A percentile compares a stretch with the other conserved stretches of the same genome.
These are phyloP conservation scores for Persicaria tinctoria DNA, from an alignment of 148 eudicot genomes.

Conservation along the genomic window DNA sequence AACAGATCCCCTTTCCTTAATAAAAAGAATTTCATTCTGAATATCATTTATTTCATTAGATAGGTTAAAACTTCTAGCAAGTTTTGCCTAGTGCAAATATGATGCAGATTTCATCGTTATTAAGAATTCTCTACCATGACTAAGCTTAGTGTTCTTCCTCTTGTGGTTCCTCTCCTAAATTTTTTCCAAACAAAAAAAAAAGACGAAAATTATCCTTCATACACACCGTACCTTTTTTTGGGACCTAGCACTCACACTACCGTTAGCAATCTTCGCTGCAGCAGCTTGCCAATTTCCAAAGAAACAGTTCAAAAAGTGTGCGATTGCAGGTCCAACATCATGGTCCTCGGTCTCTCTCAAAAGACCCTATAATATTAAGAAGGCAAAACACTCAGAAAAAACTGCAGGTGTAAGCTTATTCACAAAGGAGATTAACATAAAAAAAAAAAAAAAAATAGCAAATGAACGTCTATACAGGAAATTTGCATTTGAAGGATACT, in stretches of 20 bases:
- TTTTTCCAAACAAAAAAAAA: too few relatives aligned
- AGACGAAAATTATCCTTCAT: not conserved
- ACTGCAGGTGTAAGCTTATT: not conserved
- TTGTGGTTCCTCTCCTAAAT: too few relatives aligned
- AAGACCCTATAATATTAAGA: slow-evolving; percentile 48
- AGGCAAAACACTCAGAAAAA: not conserved
- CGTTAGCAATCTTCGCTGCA: slow-evolving; percentile 33
- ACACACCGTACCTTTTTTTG: slow-evolving; percentile 57
- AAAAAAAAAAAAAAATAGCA: not conserved
- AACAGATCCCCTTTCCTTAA: not conserved
- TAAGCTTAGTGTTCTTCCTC: not conserved
- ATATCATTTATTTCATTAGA: not conserved
- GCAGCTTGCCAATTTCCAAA: slow-evolving; percentile 59
- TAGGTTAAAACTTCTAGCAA: not conserved
- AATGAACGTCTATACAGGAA: not conserved
- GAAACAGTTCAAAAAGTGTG: slow-evolving; percentile 85
- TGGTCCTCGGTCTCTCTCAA: slow-evolving; percentile 87
- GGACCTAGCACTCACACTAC: slow-evolving; percentile 31
- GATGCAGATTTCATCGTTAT: not conserved
- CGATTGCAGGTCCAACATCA: slow-evolving; percentile 61
- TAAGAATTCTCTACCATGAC: not conserved
- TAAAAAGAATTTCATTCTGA: not conserved
- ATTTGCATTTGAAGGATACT: not conserved
- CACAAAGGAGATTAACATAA: not conserved
- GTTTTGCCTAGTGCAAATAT: not conserved